phyloP scores from a whole-genome alignment of 108 stramenopile species.

The Skeletonema tropicum region DNA sequence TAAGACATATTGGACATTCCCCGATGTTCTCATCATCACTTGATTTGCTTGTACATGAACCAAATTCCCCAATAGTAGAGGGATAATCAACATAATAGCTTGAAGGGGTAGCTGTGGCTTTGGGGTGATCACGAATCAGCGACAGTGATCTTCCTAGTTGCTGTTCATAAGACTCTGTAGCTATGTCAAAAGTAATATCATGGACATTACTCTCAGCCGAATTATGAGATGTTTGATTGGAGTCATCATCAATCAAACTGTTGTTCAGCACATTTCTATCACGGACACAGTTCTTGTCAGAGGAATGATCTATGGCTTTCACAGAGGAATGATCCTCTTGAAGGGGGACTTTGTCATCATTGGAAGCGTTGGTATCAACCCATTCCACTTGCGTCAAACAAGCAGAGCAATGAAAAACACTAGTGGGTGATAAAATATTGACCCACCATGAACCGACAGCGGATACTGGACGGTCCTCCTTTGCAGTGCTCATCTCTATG shows the following conservation, averaged over 20 bases:
- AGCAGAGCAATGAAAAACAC: background rate
- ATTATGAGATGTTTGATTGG: background rate
- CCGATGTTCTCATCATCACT: background rate
- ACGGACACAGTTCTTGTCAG: background rate
- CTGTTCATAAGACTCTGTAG: background rate
- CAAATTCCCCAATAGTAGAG: background rate
- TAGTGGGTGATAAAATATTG: background rate
- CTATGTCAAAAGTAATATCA: background rate
- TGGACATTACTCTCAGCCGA: background rate
- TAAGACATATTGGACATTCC: constrained; percentile 72
- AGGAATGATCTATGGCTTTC: background rate
- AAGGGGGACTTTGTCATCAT: background rate
- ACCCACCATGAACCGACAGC: background rate
- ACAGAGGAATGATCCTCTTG: background rate
- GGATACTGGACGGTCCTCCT: background rate
- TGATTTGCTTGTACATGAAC: background rate
- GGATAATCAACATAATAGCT: background rate
- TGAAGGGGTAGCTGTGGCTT: background rate
- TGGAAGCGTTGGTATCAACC: background rate
- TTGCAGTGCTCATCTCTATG: too few relatives aligned
- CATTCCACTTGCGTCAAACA: constrained; percentile 1
- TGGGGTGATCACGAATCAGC: background rate
- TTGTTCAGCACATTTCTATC: background rate
- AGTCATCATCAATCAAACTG: background rate
- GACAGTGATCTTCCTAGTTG: background rate